phyloP scores from a whole-genome alignment of 1,139 yeast genomes.

The Kodamaea suecica region DNA sequence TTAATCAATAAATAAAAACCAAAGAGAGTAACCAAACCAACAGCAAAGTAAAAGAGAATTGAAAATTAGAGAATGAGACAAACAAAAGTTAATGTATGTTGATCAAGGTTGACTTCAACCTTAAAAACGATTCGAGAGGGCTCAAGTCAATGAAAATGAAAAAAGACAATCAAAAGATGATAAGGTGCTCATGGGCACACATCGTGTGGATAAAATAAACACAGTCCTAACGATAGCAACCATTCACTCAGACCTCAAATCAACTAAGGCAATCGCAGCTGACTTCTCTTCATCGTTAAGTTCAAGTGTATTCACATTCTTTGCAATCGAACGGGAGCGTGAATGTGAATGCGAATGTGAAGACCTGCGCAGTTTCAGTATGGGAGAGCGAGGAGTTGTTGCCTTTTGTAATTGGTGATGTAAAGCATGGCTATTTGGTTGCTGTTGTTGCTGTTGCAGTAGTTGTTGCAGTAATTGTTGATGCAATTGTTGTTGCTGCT shows the following conservation, averaged over 20 bases:
- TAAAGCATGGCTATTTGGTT: not conserved
- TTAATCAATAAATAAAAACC: no score
- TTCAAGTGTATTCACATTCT: slow-evolving; percentile 8
- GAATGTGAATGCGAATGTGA: slow-evolving; percentile 9
- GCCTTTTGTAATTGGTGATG: not conserved
- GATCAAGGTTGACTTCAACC: no score
- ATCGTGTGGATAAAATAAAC: no score
- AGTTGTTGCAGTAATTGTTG: not conserved
- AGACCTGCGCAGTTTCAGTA: slow-evolving; percentile 8
- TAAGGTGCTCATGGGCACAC: no score
- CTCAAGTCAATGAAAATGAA: no score
- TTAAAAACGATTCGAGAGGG: no score
- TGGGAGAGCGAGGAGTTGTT: slow-evolving; percentile 3
- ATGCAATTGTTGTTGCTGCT: slow-evolving; percentile 2
- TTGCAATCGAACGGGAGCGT: slow-evolving; percentile 3
- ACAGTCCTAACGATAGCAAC: no score
- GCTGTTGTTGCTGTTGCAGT: not conserved
- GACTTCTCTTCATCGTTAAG: slow-evolving; percentile 42
- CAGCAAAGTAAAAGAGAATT: no score
- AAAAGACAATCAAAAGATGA: no score
- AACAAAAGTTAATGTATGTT: no score
- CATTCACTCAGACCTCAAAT: slow-evolving; percentile 56
- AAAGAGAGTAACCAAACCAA: no score
- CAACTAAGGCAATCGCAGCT: slow-evolving; percentile 64
- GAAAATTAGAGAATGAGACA: no score